Evolutionary conservation across 2,329 filamentous ascomycete genomes (phyloP).

Genomic region (Nigrospora oryzae): DNA sequence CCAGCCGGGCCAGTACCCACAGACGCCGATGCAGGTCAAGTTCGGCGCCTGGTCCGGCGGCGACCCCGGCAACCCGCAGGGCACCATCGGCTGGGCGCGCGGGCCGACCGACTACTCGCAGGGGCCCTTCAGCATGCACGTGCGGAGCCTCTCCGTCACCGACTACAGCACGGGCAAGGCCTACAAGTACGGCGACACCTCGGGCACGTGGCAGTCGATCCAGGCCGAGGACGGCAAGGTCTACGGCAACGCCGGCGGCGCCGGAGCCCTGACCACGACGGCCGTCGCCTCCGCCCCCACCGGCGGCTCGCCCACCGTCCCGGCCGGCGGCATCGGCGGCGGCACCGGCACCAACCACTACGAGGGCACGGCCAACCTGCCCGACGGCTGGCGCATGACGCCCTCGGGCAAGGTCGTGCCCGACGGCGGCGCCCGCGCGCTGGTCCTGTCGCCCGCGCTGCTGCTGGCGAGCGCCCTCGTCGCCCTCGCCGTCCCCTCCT

Average conservation of each 20-base stretch:
- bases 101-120: constrained; percentile 76
- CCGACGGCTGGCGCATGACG: constrained; percentile 74
- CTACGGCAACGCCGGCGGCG: constrained; percentile 56
- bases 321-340: constrained; percentile 58
- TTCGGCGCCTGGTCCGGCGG: constrained; percentile 90
- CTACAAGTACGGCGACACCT: constrained; percentile 74
- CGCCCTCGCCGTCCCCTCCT: no score
- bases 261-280: constrained; percentile 41
- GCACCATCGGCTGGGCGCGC: constrained; percentile 84
- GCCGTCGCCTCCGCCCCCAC: constrained; percentile 56
- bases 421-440: constrained; percentile 48
- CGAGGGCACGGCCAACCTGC: constrained; percentile 30
- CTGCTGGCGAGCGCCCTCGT: no score
- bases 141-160: constrained; percentile 66
- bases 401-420: constrained; percentile 72
- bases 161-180: constrained; percentile 90
- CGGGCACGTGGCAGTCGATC: constrained; percentile 77
- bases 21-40: constrained; percentile 92
- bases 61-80: constrained; percentile 67
- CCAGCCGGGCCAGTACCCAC: constrained; percentile 71
- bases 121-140: constrained; percentile 80
- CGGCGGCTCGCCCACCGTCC: constrained; percentile 54
- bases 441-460: no score
- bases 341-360: constrained; percentile 42
- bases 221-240: constrained; percentile 68